Evolutionary conservation across 768 basidiomycete species (phyloP).

Genomic region (Candolleomyces eurysporus): DNA sequence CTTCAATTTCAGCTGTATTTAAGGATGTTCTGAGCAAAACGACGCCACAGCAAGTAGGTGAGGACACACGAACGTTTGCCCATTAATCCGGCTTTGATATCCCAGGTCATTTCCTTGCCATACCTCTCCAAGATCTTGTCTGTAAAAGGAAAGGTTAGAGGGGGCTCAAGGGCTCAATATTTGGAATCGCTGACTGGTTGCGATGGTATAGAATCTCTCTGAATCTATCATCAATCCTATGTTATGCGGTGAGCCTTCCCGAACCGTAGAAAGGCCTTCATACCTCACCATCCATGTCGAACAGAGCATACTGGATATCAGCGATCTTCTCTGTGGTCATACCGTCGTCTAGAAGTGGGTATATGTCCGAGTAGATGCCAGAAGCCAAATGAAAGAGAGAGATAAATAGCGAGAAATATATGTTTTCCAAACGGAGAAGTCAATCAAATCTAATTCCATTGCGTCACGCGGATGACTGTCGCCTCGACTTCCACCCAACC

Average conservation of each 20-base stretch:
- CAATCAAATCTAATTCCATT: no score
- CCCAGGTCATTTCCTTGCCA: constrained; percentile 82
- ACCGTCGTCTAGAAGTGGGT: constrained; percentile 5
- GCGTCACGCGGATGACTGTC: no score
- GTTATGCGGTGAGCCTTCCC: not conserved
- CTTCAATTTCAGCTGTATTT: constrained; percentile 57
- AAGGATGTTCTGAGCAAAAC: no score
- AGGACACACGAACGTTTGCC: constrained; percentile 61
- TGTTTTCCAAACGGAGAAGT: no score
- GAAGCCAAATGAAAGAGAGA: no score
- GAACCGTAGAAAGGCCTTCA: constrained; percentile 7
- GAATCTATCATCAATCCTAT: constrained; percentile 75
- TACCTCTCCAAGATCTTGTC: constrained; percentile 72
- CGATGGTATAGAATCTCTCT: constrained; percentile 72
- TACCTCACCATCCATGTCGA: constrained; percentile 67
- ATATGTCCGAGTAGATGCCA: no score
- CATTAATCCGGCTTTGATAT: constrained; percentile 87
- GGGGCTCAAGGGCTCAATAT: no score
- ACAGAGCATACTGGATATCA: constrained; percentile 60
- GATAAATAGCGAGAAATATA: no score
- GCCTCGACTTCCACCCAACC: no score
- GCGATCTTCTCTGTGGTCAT: constrained; percentile 13
- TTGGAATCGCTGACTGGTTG: constrained; percentile 57
- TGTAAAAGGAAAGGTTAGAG: constrained; percentile 17
- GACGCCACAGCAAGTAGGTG: not conserved